Evolutionary conservation across 2,329 filamentous ascomycete species (phyloP).

Genomic region (Botrytis paeoniae): DNA sequence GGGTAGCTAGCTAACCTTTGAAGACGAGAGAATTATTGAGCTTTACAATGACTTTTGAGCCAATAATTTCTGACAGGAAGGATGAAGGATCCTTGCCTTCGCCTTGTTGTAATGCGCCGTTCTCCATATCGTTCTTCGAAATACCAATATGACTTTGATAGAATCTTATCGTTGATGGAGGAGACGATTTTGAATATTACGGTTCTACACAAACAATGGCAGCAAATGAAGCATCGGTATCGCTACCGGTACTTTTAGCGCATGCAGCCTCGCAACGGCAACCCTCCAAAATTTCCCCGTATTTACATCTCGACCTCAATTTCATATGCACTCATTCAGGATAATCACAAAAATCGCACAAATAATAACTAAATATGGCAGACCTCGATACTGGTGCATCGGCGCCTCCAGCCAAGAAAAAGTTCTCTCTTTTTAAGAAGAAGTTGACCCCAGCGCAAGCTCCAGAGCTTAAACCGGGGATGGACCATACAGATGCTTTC

Average conservation of each 20-base stretch:
- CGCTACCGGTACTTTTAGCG: conserved; percentile 10
- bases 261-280: neutral
- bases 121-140: conserved; percentile 61
- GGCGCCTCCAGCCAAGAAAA: conserved; percentile 26
- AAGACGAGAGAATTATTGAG: conserved; percentile 98
- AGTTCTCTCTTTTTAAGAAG: conserved; percentile 51
- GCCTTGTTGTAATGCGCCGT: conserved; percentile 53
- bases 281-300: neutral
- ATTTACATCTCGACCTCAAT: neutral
- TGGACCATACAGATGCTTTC: conserved; percentile 45
- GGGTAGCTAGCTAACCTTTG: conserved; percentile 64
- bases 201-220: neutral
- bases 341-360: neutral
- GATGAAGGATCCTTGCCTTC: conserved; percentile 90
- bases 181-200: neutral
- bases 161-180: neutral
- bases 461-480: conserved; percentile 38
- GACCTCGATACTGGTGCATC: conserved; percentile 7
- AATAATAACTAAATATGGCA: conserved; percentile 6
- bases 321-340: neutral
- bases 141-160: neutral
- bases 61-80: conserved; percentile 92
- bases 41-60: conserved; percentile 91
- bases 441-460: conserved; percentile 46
- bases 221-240: conserved; percentile 11